phyloP scores from a whole-genome alignment of 78 protist species.

The Dictyostelium capitatum region DNA sequence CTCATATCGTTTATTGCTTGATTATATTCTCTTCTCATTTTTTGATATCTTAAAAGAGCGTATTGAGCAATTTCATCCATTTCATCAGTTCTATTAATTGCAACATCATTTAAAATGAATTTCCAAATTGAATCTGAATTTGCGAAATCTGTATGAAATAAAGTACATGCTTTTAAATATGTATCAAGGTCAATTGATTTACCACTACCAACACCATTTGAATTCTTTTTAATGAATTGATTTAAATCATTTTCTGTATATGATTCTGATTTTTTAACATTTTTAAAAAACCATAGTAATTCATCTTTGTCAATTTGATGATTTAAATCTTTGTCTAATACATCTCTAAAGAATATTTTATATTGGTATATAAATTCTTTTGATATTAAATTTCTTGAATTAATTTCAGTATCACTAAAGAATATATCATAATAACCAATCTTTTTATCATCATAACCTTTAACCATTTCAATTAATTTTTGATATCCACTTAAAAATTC shows the following conservation, averaged over 20 bases:
- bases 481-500: background rate
- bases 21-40: constrained; percentile 3
- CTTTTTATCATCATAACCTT: background rate
- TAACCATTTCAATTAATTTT: background rate
- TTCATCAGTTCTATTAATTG: constrained; percentile 16
- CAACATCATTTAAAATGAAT: background rate
- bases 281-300: background rate
- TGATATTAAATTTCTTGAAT: background rate
- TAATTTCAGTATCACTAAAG: background rate
- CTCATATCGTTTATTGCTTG: constrained; percentile 2
- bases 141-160: background rate
- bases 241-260: background rate
- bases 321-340: background rate
- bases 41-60: background rate
- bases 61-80: background rate
- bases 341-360: constrained; percentile 3
- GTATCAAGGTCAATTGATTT: background rate
- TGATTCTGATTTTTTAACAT: background rate
- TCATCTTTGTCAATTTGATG: background rate
- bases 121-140: background rate
- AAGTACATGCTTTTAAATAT: background rate
- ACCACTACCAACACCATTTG: background rate
- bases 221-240: background rate
- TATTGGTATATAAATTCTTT: background rate
- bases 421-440: background rate